These are phyloP conservation scores for Hypomyces rosellus DNA, from an alignment of 2,329 filamentous ascomycete genomes.

Conservation along the genomic window DNA sequence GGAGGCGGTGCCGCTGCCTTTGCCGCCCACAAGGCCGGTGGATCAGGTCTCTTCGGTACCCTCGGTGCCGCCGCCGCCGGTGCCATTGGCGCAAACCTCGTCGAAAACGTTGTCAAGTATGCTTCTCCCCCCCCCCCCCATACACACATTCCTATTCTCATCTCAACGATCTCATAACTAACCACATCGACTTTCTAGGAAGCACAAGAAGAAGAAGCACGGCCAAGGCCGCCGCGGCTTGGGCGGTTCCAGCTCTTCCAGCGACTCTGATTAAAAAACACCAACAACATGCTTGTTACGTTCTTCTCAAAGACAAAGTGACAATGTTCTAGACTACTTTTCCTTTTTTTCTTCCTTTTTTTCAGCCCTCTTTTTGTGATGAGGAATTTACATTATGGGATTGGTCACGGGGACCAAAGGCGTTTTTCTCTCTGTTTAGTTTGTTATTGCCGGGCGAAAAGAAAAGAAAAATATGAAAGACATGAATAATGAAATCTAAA, in stretches of 20 bases:
- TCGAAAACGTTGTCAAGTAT: constrained; percentile 38
- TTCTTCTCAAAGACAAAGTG: no score
- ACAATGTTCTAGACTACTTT: background rate
- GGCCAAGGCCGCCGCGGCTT: constrained; percentile 1
- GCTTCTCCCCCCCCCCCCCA: constrained; percentile 3
- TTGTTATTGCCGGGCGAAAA: background rate
- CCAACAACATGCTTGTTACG: no score
- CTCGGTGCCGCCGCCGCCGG: constrained; percentile 45
- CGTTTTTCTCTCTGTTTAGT: background rate
- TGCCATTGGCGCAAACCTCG: constrained; percentile 48
- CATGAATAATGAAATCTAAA: background rate
- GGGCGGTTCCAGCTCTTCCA: constrained; percentile 11
- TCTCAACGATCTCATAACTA: background rate
- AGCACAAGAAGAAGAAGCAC: constrained; percentile 15
- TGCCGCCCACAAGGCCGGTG: constrained; percentile 47
- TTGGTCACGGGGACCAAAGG: background rate
- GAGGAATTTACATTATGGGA: background rate
- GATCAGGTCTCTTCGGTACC: constrained; percentile 41
- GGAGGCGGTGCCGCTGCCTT: constrained; percentile 50
- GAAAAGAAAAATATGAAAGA: background rate
- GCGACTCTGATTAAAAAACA: constrained; percentile 5
- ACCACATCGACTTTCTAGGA: background rate
- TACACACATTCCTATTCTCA: background rate
- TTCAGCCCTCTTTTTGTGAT: background rate
- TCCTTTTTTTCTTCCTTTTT: background rate